Conservation (phyloP, 2,329 filamentous ascomycete genomes). For the Colletotrichum sp. region DNA sequence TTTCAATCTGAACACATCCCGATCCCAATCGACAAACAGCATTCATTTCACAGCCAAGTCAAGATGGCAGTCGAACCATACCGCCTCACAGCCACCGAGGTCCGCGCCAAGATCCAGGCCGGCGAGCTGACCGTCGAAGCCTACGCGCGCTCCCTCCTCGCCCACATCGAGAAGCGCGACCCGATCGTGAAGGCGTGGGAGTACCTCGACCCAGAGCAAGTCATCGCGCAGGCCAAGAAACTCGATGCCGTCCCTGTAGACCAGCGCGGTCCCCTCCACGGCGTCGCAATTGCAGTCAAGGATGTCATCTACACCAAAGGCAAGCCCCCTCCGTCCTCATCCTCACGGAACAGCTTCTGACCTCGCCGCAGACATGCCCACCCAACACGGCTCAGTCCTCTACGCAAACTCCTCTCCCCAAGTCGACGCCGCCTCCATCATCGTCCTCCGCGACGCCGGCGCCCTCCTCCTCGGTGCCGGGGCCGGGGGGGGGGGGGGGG, state of each 20-base stretch:
- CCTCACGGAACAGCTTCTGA: neutral
- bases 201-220: conserved; percentile 46
- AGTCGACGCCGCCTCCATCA: conserved; percentile 58
- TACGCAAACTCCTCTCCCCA: conserved; percentile 50
- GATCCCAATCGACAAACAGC: accelerated
- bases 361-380: conserved; percentile 55
- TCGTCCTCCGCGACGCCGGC: conserved; percentile 57
- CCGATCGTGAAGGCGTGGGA: conserved; percentile 54
- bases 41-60: neutral
- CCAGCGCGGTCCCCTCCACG: conserved; percentile 60
- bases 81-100: conserved; percentile 46
- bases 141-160: conserved; percentile 52
- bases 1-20: neutral
- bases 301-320: conserved; percentile 64
- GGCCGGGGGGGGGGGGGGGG: no score
- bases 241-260: conserved; percentile 54
- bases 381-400: conserved; percentile 58
- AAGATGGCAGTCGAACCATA: conserved; percentile 9
- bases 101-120: conserved; percentile 37
- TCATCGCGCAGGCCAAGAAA: conserved; percentile 52
- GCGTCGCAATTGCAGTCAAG: conserved; percentile 63
- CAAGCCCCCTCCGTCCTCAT: conserved; percentile 14
- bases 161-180: conserved; percentile 49
- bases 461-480: conserved; percentile 59
- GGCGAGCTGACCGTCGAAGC: conserved; percentile 51